phyloP scores from a whole-genome alignment of 305 asterid species.

The Nicotiana rustica region DNA sequence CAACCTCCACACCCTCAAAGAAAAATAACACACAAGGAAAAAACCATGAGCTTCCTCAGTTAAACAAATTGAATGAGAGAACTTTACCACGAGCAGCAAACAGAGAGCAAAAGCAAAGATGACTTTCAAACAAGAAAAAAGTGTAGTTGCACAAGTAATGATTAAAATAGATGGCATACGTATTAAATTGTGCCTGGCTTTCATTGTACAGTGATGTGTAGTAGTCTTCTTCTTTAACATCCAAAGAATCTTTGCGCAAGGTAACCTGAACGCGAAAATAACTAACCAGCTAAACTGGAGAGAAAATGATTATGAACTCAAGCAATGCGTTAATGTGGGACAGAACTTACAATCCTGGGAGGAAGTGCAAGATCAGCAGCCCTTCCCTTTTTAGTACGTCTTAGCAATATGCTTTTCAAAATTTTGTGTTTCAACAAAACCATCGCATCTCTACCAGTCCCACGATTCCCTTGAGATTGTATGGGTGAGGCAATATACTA shows the following conservation, averaged over 20 bases:
- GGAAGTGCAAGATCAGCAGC: conserved; percentile 95
- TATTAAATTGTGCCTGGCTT: conserved; percentile 86
- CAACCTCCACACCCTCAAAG: too few species aligned
- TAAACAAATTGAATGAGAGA: conserved; percentile 8
- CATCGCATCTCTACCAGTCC: conserved; percentile 75
- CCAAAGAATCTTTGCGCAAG: conserved; percentile 79
- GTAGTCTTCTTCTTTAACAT: conserved; percentile 86
- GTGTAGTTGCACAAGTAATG: neutral
- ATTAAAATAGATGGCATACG: conserved; percentile 54
- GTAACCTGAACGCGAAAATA: conserved; percentile 59
- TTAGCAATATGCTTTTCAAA: conserved; percentile 71
- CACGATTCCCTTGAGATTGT: conserved; percentile 59
- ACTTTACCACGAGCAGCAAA: neutral
- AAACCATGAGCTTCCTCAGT: neutral
- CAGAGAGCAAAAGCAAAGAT: neutral
- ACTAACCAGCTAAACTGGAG: conserved; percentile 30
- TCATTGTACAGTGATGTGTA: conserved; percentile 83
- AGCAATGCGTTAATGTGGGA: conserved; percentile 29
- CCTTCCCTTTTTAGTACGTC: conserved; percentile 96
- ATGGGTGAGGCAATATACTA: conserved; percentile 85
- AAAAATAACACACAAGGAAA: neutral
- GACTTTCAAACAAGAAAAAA: neutral
- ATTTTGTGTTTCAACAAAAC: conserved; percentile 78
- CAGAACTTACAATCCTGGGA: conserved; percentile 73
- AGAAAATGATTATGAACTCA: conserved; percentile 26